These are phyloP conservation scores for Graphilbum ipis-grandicollis DNA, from an alignment of 2,329 filamentous ascomycete genomes.

Conservation along the genomic window DNA sequence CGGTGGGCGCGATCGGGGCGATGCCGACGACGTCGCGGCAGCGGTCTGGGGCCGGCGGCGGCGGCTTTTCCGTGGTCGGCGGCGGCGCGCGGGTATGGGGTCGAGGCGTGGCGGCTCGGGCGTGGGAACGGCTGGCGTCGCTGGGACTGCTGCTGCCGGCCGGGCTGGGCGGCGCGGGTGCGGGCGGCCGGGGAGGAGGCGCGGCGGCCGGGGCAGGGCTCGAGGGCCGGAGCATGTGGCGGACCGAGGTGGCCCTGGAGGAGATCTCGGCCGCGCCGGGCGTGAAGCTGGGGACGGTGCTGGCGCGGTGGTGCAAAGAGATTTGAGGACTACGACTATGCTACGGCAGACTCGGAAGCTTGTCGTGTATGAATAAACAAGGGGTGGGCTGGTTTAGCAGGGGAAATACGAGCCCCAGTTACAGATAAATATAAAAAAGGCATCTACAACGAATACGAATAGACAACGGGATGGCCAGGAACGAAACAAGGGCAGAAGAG, in stretches of 20 bases:
- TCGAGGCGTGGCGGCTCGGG: slow-evolving; percentile 50
- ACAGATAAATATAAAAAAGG: too few relatives aligned
- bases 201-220: slow-evolving; percentile 15
- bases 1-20: background rate
- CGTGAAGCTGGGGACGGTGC: slow-evolving; percentile 37
- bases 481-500: too few relatives aligned
- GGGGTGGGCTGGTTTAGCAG: too few relatives aligned
- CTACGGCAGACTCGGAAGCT: too few relatives aligned
- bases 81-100: slow-evolving; percentile 56
- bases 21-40: too few relatives aligned
- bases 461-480: too few relatives aligned
- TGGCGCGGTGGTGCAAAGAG: slow-evolving; percentile 63
- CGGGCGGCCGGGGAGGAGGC: slow-evolving; percentile 4
- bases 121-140: slow-evolving; percentile 60
- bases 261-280: slow-evolving; percentile 45
- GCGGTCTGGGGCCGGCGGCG: too few relatives aligned
- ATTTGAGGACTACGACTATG: too few relatives aligned
- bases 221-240: slow-evolving; percentile 49
- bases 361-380: too few relatives aligned
- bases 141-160: slow-evolving; percentile 52
- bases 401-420: too few relatives aligned
- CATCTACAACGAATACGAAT: too few relatives aligned
- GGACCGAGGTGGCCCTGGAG: slow-evolving; percentile 58
- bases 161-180: slow-evolving; percentile 32
- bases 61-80: slow-evolving; percentile 33